Percentiles rank a stretch among this genome's conserved stretches.
These are phyloP conservation scores for Pulicaria dysenterica DNA, from an alignment of 129 eudicot species.

Conservation along the genomic window DNA sequence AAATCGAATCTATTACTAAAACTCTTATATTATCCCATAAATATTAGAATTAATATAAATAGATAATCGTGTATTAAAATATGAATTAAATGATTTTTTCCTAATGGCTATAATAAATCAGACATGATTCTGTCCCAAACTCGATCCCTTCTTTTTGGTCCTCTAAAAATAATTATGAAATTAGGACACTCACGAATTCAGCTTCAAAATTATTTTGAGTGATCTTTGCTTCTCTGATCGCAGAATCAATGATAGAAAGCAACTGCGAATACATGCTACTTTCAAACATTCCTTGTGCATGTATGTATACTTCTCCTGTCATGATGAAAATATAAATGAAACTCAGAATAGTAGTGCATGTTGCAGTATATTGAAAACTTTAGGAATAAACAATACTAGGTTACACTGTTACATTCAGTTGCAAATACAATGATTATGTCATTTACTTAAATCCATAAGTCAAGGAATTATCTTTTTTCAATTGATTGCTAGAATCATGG, in stretches of 20 bases:
- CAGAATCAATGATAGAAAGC: slow-evolving; percentile 62
- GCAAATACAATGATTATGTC: background rate
- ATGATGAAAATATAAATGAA: background rate
- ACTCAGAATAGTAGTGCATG: background rate
- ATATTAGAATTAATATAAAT: no score
- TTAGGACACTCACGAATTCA: slow-evolving; percentile 70
- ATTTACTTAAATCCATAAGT: background rate
- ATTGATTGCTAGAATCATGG: no score
- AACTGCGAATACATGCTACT: slow-evolving; percentile 73
- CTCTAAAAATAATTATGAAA: background rate
- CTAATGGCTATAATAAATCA: no score
- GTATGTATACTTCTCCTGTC: slow-evolving; percentile 86
- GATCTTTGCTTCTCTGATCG: slow-evolving; percentile 58
- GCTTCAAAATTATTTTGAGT: slow-evolving; percentile 69
- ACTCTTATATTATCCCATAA: no score
- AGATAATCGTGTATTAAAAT: no score
- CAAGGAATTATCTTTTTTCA: no score
- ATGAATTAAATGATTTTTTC: no score
- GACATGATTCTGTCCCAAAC: no score
- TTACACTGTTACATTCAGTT: no score
- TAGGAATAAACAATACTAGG: background rate
- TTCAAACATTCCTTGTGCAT: slow-evolving; percentile 89
- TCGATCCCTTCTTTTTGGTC: no score
- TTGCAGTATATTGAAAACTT: background rate
- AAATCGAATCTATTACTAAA: no score